Base-by-base conservation (phyloP, 148 eudicot species). In the Fagopyrum homotropicum region DNA sequence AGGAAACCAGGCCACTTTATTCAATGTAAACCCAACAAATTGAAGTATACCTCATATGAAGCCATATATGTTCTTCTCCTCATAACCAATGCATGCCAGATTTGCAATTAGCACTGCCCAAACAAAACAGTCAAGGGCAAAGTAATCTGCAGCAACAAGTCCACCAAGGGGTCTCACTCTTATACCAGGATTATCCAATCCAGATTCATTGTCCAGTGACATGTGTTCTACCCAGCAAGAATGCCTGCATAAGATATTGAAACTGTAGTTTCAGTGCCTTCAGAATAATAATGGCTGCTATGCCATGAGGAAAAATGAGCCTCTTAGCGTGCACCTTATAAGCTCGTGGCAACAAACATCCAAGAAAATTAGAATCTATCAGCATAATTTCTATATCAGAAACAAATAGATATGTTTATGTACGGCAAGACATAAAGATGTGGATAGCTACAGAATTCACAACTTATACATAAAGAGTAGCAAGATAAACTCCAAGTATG, bases 91-190 rank as follows among this genome's bases (percentile, higher is more conserved):
- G 46, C 85, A 90, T 17, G 97, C 98, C 83, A 93, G 85, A 82
- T 93, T 93, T 79, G 89, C 90, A 79, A 93, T 93, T 76, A 93
- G 63, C 69, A 90, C 92, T 22, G 98, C 98, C 98, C 98, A 93
- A 40, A 93, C 98, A 77, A 93, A 93, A 75, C 90, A 93, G 57
- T 96, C 98, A 19, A 96, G 84, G 72, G 91, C 92, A 75, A 93
- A 93, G 79, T 93, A 93, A 83, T 93, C 98, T 8, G 98, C 98
- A 69, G 98, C 98, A 48, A 93, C 97, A 74, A 93, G 98, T 68
- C 98, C 98, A 72, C 84, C 82, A 47, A 91, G 93, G 6, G 98
- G 82, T 80, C 98, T 88, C 59, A 93, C 89, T 86, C 96, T 81
- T 78, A 93, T 84, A 63, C 83, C 85, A 74, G 87, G 77, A 60